Evolutionary conservation across 805 yeast genomes (phyloP).

Genomic region (Blastobotrys americana): DNA sequence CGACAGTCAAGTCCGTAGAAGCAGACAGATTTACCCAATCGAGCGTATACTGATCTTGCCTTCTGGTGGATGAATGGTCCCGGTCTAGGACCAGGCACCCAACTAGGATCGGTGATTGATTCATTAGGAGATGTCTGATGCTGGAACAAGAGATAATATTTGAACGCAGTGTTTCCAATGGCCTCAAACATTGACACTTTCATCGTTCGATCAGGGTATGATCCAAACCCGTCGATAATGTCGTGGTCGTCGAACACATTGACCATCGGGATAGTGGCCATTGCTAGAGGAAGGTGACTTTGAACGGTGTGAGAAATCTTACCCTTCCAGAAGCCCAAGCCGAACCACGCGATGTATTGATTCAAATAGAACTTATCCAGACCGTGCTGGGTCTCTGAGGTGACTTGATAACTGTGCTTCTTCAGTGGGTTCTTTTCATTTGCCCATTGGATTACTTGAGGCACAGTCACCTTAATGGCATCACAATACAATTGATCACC

Average conservation of each 20-base stretch:
- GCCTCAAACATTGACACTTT: slow-evolving; percentile 54
- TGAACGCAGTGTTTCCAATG: slow-evolving; percentile 73
- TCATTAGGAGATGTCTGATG: slow-evolving; percentile 57
- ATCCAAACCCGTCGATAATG: slow-evolving; percentile 93
- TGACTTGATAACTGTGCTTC: slow-evolving; percentile 35
- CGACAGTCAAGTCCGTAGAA: slow-evolving; percentile 86
- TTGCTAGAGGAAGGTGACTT: slow-evolving; percentile 59
- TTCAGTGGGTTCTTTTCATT: slow-evolving; percentile 45
- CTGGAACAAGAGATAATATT: slow-evolving; percentile 86
- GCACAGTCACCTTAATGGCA: slow-evolving; percentile 55
- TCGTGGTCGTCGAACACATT: slow-evolving; percentile 94
- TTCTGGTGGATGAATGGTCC: slow-evolving; percentile 67
- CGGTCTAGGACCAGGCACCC: slow-evolving; percentile 51
- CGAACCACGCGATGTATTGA: slow-evolving; percentile 83
- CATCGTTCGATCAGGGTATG: slow-evolving; percentile 76
- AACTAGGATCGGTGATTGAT: slow-evolving; percentile 39
- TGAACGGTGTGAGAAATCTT: slow-evolving; percentile 58
- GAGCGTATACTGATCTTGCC: slow-evolving; percentile 62
- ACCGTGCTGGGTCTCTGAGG: slow-evolving; percentile 45
- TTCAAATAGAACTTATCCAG: slow-evolving; percentile 60
- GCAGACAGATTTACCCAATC: slow-evolving; percentile 67
- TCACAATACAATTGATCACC: slow-evolving; percentile 95
- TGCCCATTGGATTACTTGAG: slow-evolving; percentile 50
- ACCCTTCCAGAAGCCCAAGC: slow-evolving; percentile 81
- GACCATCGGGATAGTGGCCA: slow-evolving; percentile 76